These are phyloP conservation scores for Tolypocladium inflatum DNA, from an alignment of 2,329 filamentous ascomycete species.

Conservation along the genomic window DNA sequence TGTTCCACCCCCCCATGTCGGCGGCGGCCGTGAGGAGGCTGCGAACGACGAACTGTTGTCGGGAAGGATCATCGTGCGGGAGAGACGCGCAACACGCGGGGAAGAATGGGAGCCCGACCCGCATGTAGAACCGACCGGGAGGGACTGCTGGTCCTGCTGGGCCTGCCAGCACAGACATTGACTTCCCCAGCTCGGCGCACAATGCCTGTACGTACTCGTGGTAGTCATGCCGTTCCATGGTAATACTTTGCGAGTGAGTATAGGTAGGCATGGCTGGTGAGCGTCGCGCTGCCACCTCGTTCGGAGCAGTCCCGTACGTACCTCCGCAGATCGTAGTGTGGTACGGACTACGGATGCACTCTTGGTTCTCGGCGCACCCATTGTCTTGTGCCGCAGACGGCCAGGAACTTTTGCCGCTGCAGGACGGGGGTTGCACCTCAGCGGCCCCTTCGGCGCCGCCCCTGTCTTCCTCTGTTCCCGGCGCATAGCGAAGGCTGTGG, in stretches of 20 bases:
- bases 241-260: neutral
- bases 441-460: constrained; percentile 2
- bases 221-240: neutral
- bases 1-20: neutral
- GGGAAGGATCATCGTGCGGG: constrained; percentile 2
- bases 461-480: neutral
- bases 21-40: neutral
- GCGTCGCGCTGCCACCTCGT: neutral
- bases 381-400: neutral
- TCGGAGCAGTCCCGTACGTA: neutral
- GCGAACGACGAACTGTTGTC: neutral
- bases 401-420: constrained; percentile 12
- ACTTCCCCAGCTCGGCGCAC: neutral
- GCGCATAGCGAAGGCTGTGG: neutral
- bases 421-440: constrained; percentile 8
- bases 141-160: neutral
- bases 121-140: neutral
- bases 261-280: neutral
- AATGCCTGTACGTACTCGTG: neutral
- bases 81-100: neutral
- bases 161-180: neutral
- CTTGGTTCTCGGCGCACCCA: constrained; percentile 3
- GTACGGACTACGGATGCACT: neutral
- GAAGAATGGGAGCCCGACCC: neutral
- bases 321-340: neutral